Percentiles rank a stretch among this genome's conserved stretches.
phyloP scores from a whole-genome alignment of 495 filamentous ascomycete species.

The Lichenothelia convexa region DNA sequence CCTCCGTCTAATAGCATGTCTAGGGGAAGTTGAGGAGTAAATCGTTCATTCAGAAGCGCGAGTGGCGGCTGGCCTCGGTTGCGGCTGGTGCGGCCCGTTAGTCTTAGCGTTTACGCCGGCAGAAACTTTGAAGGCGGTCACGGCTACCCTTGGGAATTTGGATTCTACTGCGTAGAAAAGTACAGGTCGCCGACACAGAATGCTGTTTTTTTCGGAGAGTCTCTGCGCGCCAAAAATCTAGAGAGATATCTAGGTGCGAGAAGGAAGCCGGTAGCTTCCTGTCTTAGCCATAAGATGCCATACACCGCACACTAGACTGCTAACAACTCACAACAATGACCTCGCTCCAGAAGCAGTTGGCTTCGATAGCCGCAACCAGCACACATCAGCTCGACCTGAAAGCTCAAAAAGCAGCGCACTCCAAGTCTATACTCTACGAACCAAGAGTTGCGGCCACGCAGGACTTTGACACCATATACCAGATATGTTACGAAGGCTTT shows the following conservation, averaged over 20 bases:
- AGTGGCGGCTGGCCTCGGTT: no score
- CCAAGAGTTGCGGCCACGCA: conserved; percentile 62
- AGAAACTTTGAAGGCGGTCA: no score
- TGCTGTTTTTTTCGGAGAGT: conserved; percentile 3
- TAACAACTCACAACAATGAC: conserved; percentile 7
- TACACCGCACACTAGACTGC: not conserved
- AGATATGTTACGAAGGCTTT: conserved; percentile 73
- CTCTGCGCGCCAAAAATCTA: not conserved
- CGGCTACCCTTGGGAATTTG: no score
- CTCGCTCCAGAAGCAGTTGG: conserved; percentile 24
- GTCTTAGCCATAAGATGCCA: not conserved
- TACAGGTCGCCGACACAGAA: no score
- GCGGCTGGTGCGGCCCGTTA: no score
- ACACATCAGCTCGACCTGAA: conserved; percentile 56
- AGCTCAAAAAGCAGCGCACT: conserved; percentile 71
- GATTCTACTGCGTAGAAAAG: no score
- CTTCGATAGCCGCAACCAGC: conserved; percentile 19
- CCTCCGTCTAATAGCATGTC: no score
- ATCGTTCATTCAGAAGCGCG: no score
- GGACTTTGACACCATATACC: conserved; percentile 72
- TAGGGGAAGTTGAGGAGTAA: no score
- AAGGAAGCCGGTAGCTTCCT: not conserved
- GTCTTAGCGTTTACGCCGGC: no score
- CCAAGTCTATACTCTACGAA: conserved; percentile 83
- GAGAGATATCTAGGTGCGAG: no score